Percentiles rank a stretch among this genome's conserved stretches.
Conservation (phyloP, 2,329 filamentous ascomycete genomes). For the Arthrinium puccinioides region DNA sequence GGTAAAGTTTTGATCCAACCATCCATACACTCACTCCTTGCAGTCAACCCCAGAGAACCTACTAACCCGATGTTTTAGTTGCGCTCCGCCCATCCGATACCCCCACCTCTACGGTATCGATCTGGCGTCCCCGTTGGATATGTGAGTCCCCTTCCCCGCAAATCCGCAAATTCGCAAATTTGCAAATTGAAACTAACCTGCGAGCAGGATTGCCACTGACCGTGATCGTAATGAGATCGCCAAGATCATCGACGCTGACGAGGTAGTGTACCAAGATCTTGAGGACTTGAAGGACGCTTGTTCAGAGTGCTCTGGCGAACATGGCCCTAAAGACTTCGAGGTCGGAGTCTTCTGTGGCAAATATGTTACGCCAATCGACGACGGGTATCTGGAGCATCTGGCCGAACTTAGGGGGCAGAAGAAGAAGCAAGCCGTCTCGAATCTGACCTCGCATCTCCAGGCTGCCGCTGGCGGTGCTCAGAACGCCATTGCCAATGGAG, state of each 20-base stretch:
- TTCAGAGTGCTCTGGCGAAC: constrained; percentile 57
- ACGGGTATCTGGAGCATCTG: constrained; percentile 76
- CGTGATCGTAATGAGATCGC: constrained; percentile 29
- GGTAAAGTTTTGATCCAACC: too few relatives aligned
- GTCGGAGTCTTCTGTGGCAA: constrained; percentile 86
- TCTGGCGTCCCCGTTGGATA: constrained; percentile 60
- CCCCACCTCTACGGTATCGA: constrained; percentile 77
- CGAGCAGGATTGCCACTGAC: constrained; percentile 23
- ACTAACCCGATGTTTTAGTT: constrained; percentile 32
- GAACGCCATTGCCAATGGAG: constrained; percentile 7
- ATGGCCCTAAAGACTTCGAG: constrained; percentile 63
- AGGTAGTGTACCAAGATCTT: constrained; percentile 63
- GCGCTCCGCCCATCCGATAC: constrained; percentile 74
- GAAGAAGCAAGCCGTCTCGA: constrained; percentile 35
- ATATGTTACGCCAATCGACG: constrained; percentile 74
- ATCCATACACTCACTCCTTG: neutral
- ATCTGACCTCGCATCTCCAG: constrained; percentile 5
- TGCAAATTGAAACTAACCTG: too few relatives aligned
- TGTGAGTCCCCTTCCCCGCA: neutral
- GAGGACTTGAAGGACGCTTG: constrained; percentile 76
- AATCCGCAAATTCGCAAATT: too few relatives aligned
- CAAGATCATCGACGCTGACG: constrained; percentile 57
- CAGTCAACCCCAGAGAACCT: neutral
- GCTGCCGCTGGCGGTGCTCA: constrained; percentile 12
- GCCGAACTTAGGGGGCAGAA: constrained; percentile 65